phyloP scores from a whole-genome alignment of 202 grass and related monocot species.

The Digitaria exilis region DNA sequence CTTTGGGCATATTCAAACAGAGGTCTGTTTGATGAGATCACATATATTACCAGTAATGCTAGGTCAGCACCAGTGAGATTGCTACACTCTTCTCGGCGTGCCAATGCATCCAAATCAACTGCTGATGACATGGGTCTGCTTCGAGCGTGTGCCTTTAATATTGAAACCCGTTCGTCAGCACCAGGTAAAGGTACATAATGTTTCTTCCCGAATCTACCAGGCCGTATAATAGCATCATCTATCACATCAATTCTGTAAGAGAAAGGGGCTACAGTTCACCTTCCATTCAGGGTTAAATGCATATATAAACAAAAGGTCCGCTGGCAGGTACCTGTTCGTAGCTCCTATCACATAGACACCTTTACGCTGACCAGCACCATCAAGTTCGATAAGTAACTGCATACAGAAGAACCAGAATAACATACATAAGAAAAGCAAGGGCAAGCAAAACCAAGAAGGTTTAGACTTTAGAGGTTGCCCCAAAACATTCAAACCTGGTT shows the following conservation, averaged over 20 bases:
- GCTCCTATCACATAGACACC: constrained; percentile 84
- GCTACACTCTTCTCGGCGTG: constrained; percentile 38
- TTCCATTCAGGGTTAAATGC: background rate
- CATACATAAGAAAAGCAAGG: background rate
- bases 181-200: constrained; percentile 76
- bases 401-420: constrained; percentile 21
- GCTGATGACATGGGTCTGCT: constrained; percentile 52
- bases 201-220: no score
- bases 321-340: constrained; percentile 36
- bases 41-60: constrained; percentile 55
- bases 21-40: background rate
- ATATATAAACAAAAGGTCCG: background rate
- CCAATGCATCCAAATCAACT: constrained; percentile 61
- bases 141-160: constrained; percentile 63
- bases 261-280: background rate
- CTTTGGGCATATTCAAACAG: background rate
- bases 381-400: constrained; percentile 75
- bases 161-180: constrained; percentile 56
- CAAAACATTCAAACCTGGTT: constrained; percentile 56
- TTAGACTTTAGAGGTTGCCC: background rate
- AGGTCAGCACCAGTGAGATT: constrained; percentile 72
- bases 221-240: no score
- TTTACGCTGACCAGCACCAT: no score
- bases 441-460: background rate
- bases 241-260: no score